Conservation (phyloP, 352 stramenopile species). For the Pythium pyrilobum region DNA sequence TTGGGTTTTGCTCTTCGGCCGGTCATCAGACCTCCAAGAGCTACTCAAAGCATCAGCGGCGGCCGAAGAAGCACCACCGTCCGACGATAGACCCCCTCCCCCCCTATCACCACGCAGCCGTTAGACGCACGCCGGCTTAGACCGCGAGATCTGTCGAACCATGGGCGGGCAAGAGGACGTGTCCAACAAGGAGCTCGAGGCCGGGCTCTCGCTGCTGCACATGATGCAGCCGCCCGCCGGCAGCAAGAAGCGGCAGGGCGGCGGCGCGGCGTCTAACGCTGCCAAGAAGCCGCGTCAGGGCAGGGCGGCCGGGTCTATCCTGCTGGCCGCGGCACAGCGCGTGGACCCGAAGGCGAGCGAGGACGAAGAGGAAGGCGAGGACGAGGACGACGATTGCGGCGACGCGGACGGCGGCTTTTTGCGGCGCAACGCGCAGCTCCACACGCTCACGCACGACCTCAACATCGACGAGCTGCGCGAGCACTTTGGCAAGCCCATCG, state of each 20-base stretch:
- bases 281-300: background rate
- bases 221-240: slow-evolving; percentile 40
- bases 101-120: background rate
- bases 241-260: background rate
- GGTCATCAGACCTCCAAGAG: slow-evolving; percentile 5
- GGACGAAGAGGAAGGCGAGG: background rate
- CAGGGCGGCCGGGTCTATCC: background rate
- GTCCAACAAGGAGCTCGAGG: slow-evolving; percentile 53
- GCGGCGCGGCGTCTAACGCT: background rate
- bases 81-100: background rate
- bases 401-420: background rate
- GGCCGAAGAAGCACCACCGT: background rate
- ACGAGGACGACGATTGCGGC: background rate
- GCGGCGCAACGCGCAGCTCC: slow-evolving; percentile 42
- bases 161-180: slow-evolving; percentile 17
- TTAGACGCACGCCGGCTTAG: background rate
- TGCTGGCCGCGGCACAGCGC: slow-evolving; percentile 19
- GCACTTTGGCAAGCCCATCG: slow-evolving; percentile 61
- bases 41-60: slow-evolving; percentile 1
- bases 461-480: slow-evolving; percentile 53
- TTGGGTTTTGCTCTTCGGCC: background rate
- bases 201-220: slow-evolving; percentile 51
- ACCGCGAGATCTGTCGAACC: background rate
- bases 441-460: slow-evolving; percentile 41
- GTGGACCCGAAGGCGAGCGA: slow-evolving; percentile 1